These are phyloP conservation scores for Penicillium vulpinum DNA, from an alignment of 2,329 filamentous ascomycete genomes.

Conservation along the genomic window DNA sequence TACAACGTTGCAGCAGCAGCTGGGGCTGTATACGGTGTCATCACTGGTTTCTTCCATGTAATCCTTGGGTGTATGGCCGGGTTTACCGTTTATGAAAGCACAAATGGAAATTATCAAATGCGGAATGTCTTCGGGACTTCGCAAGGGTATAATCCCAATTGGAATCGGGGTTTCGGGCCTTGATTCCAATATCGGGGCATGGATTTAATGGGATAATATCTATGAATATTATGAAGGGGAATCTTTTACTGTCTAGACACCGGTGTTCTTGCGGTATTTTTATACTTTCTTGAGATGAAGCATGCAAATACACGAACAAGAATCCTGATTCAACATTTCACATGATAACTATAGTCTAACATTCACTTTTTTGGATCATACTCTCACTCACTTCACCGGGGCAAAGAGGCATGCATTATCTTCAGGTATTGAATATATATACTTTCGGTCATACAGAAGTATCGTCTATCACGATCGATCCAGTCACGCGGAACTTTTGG, in stretches of 20 bases:
- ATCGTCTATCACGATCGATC: conserved; percentile 17
- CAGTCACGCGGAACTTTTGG: conserved; percentile 18
- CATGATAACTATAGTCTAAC: background rate
- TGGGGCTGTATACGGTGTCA: conserved; percentile 16
- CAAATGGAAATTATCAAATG: conserved; percentile 13
- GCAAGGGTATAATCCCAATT: conserved; percentile 13
- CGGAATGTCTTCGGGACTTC: conserved; percentile 13
- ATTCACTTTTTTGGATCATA: background rate
- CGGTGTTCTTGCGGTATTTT: background rate
- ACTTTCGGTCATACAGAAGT: conserved; percentile 17
- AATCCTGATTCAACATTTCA: background rate
- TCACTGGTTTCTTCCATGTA: conserved; percentile 16
- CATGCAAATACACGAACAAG: background rate
- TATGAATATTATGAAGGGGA: background rate
- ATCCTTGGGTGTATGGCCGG: conserved; percentile 15
- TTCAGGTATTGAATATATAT: background rate
- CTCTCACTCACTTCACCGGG: background rate
- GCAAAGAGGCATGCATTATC: background rate
- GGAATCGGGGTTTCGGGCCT: background rate
- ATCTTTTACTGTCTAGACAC: background rate
- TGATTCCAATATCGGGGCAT: background rate
- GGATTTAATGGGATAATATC: background rate
- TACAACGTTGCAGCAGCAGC: conserved; percentile 20
- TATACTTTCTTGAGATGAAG: background rate
- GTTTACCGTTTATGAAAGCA: background rate